Conservation (phyloP, 352 stramenopile species). For the Pythium aphanidermatum region DNA sequence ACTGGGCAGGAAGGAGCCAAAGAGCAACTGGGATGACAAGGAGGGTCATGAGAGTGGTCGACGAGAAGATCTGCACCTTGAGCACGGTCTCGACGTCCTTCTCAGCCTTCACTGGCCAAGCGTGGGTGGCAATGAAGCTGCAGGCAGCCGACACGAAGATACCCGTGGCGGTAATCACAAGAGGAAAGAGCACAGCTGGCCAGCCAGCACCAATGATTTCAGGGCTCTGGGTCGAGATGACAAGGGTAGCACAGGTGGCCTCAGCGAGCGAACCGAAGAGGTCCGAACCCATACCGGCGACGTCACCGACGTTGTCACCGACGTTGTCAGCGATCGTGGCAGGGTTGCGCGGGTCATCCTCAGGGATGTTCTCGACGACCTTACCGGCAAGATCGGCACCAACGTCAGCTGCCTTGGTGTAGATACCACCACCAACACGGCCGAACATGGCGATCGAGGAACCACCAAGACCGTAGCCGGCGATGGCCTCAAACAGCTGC, state of each 20-base stretch:
- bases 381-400: conserved; percentile 99
- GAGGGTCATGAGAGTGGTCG: conserved; percentile 95
- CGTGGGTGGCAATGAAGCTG: conserved; percentile 97
- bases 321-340: conserved; percentile 99
- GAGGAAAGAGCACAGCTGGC: conserved; percentile 95
- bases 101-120: conserved; percentile 93
- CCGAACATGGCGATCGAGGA: conserved; percentile 99
- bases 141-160: conserved; percentile 96
- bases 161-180: conserved; percentile 95
- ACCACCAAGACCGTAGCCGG: conserved; percentile 97
- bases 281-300: conserved; percentile 99
- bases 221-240: conserved; percentile 92
- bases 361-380: conserved; percentile 97
- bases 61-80: conserved; percentile 98
- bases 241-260: conserved; percentile 97
- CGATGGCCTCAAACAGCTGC: conserved; percentile 94
- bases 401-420: conserved; percentile 99
- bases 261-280: conserved; percentile 99
- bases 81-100: conserved; percentile 95
- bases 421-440: conserved; percentile 99
- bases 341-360: conserved; percentile 99
- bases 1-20: conserved; percentile 89
- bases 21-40: conserved; percentile 88
- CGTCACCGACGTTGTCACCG: conserved; percentile 99
- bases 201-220: conserved; percentile 90